These are phyloP conservation scores for Tuber calosporum DNA, from an alignment of 495 filamentous ascomycete genomes.

Conservation along the genomic window DNA sequence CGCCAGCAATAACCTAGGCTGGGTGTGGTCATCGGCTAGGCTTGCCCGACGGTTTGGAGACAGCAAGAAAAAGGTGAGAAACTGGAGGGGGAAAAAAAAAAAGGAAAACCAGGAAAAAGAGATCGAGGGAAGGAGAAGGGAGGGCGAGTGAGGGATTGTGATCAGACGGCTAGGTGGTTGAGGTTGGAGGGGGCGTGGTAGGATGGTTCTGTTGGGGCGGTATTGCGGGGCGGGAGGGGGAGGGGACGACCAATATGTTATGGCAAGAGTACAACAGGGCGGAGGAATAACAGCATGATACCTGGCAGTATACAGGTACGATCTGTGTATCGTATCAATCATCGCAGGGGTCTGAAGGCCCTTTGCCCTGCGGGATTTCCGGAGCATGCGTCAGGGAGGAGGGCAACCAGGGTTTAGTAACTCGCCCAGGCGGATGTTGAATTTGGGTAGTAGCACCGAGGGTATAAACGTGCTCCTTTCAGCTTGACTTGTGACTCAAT, in stretches of 20 bases:
- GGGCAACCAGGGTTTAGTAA: not conserved
- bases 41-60: not conserved
- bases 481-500: not conserved
- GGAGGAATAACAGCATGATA: too few relatives aligned
- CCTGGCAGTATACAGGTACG: too few relatives aligned
- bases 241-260: too few relatives aligned
- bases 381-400: too few relatives aligned
- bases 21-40: not conserved
- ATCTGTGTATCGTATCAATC: too few relatives aligned
- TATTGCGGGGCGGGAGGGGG: not conserved
- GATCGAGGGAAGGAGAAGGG: not conserved
- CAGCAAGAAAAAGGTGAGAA: not conserved
- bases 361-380: too few relatives aligned
- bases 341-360: too few relatives aligned
- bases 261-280: too few relatives aligned
- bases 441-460: not conserved
- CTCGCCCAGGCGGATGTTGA: not conserved
- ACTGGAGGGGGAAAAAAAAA: not conserved
- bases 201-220: not conserved
- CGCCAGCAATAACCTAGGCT: not conserved
- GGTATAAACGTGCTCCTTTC: not conserved
- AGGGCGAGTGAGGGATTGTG: not conserved
- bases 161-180: accelerated
- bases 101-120: not conserved
- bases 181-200: not conserved